Conservation (phyloP, 148 eudicot species). For the Cornus kousa region DNA sequence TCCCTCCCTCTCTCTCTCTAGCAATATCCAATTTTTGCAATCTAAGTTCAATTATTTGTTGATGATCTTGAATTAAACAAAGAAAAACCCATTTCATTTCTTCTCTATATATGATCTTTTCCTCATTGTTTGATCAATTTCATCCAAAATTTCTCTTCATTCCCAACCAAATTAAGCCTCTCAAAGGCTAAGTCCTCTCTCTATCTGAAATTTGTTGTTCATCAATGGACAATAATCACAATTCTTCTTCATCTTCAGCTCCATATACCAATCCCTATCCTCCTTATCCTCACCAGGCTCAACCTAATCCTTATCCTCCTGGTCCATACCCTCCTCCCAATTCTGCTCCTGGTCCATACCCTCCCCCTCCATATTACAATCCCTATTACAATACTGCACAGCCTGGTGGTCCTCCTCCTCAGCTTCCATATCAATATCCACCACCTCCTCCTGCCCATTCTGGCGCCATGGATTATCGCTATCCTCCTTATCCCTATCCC, state of each 20-base stretch:
- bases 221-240: conserved; percentile 39
- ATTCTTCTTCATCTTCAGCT: conserved; percentile 39
- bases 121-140: too few species aligned
- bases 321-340: conserved; percentile 29
- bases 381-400: conserved; percentile 19
- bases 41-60: background rate
- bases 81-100: background rate
- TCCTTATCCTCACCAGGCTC: conserved; percentile 10
- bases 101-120: background rate
- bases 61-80: background rate
- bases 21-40: background rate
- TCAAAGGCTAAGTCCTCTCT: background rate
- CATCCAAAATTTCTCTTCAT: too few species aligned
- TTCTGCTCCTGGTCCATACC: conserved; percentile 18
- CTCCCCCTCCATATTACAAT: conserved; percentile 26
- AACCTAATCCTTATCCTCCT: conserved; percentile 22
- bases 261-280: conserved; percentile 32
- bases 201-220: background rate
- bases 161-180: too few species aligned
- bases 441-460: conserved; percentile 29
- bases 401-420: conserved; percentile 15
- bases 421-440: conserved; percentile 27
- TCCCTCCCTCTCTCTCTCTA: background rate
- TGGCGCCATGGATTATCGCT: conserved; percentile 17
- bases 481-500: conserved; percentile 26